Base-by-base conservation (phyloP, 2,329 filamentous ascomycete species). In the Amphichorda felina region DNA sequence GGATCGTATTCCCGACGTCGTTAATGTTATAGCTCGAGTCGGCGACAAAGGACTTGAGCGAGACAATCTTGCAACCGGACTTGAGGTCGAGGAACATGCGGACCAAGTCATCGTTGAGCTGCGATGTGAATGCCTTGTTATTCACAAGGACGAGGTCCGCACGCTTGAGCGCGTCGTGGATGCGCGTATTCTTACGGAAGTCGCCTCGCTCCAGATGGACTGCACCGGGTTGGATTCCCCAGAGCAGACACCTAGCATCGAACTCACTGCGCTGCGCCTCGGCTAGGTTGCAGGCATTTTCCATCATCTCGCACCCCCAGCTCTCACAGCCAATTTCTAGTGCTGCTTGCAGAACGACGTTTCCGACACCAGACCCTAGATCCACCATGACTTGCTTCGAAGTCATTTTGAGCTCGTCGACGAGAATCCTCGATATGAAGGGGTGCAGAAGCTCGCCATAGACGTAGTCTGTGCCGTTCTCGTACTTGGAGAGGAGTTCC, bases 61-160 rank as follows among this genome's bases (percentile, higher is more conserved):
- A 94, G 29, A 96, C 81, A 38, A 98, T 82, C 56, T 82, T 82
- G 57, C 83, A 88, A 3, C 89, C 89, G 37, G 83, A 72, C 59
- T 95, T 96, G 42, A 96, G 66, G 50, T 98, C 91, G 40, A 98
- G 64, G 50, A 98, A 96, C 64, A 94, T 85, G 47, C 85, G 77
- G 45, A 89, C 75, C 31, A 98, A 67, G 41, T 77, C 75, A 50
- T 85, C 81, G 59, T 96, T 98, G 37, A 95, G 72, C 46, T 80
- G 71, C 11, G 88, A 80, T 5, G 81, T 88, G 59, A 98, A 98
- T 3, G 87, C 91, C 59, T 96, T 88, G 60, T 98, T 98, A 65
- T 98, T 98, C 48, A 96, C 89, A 18, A 98, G 72, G 14, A 98
- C 75, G n/a, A 96, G 88, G 53, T 98, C 91, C 2, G 91, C 89